phyloP scores from a whole-genome alignment of 2,329 filamentous ascomycete genomes.

The Fusarium buharicum region DNA sequence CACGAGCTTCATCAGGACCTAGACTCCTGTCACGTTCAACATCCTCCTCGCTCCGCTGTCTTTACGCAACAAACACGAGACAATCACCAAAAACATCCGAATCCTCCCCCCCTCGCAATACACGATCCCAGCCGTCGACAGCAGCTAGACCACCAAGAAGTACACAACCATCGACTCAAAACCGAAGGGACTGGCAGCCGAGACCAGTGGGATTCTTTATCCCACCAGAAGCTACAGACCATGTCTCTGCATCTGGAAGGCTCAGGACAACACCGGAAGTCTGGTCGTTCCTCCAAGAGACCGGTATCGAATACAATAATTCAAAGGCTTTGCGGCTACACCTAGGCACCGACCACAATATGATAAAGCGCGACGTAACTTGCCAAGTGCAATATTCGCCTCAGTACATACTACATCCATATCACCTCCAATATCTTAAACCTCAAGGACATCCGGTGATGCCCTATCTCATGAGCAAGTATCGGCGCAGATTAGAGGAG shows the following conservation, averaged over 20 bases:
- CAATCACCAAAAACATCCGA: constrained; percentile 5
- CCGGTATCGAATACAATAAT: constrained; percentile 42
- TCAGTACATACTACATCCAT: constrained; percentile 49
- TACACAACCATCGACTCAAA: not conserved
- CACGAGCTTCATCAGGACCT: constrained; percentile 28
- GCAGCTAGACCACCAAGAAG: not conserved
- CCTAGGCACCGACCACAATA: constrained; percentile 18
- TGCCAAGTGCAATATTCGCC: constrained; percentile 44
- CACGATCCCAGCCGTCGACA: not conserved
- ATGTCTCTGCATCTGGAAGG: constrained; percentile 38
- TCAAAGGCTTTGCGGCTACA: constrained; percentile 28
- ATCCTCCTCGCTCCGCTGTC: constrained; percentile 15
- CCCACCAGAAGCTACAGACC: constrained; percentile 34
- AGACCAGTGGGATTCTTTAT: constrained; percentile 20
- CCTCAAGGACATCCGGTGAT: constrained; percentile 49
- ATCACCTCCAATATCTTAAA: constrained; percentile 49
- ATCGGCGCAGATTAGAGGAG: constrained; percentile 42
- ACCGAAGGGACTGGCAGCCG: not conserved
- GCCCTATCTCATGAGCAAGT: constrained; percentile 41
- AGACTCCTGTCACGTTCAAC: constrained; percentile 26
- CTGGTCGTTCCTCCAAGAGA: constrained; percentile 44
- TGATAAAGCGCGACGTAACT: constrained; percentile 32
- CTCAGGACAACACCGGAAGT: constrained; percentile 47
- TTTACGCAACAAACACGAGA: constrained; percentile 26
- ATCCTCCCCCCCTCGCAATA: not conserved